Percentiles rank a stretch among this genome's conserved stretches.
Evolutionary conservation across 2,329 filamentous ascomycete species (phyloP).

Genomic region (Myriosclerotinia curreyana): DNA sequence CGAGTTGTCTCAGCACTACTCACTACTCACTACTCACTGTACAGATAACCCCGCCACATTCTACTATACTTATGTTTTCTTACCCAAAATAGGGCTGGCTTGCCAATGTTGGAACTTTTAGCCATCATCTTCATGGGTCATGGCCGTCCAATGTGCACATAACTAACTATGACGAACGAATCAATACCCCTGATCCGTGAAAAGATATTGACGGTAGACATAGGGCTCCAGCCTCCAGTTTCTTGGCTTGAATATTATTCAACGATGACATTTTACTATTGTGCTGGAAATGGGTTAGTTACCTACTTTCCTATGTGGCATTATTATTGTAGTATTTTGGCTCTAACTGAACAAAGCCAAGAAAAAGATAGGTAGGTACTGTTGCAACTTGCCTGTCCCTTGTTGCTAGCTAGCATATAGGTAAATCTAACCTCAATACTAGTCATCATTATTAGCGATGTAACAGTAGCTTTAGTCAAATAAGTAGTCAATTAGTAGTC

Average conservation of each 20-base stretch:
- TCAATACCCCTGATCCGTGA: constrained; percentile 6
- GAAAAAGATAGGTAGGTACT: neutral
- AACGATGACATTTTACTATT: too few relatives aligned
- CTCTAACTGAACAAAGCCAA: constrained; percentile 3
- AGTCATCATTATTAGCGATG: neutral
- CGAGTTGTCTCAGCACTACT: too few relatives aligned
- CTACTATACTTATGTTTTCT: neutral
- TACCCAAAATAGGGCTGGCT: neutral
- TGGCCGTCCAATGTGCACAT: too few relatives aligned
- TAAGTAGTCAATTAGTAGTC: too few relatives aligned
- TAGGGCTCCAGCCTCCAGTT: constrained; percentile 21
- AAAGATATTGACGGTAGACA: constrained; percentile 8
- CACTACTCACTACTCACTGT: too few relatives aligned
- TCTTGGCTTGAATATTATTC: too few relatives aligned
- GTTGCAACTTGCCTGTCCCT: neutral
- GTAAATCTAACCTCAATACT: neutral
- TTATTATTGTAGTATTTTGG: neutral
- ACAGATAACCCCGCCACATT: neutral
- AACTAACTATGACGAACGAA: constrained; percentile 4
- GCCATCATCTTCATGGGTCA: neutral
- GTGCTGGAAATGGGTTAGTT: too few relatives aligned
- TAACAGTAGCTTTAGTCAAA: neutral
- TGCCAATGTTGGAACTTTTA: constrained; percentile 5
- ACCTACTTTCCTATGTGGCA: neutral
- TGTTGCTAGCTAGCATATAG: neutral